Conservation (phyloP, 2,329 filamentous ascomycete species). For the Colletotrichum sansevieriae region DNA sequence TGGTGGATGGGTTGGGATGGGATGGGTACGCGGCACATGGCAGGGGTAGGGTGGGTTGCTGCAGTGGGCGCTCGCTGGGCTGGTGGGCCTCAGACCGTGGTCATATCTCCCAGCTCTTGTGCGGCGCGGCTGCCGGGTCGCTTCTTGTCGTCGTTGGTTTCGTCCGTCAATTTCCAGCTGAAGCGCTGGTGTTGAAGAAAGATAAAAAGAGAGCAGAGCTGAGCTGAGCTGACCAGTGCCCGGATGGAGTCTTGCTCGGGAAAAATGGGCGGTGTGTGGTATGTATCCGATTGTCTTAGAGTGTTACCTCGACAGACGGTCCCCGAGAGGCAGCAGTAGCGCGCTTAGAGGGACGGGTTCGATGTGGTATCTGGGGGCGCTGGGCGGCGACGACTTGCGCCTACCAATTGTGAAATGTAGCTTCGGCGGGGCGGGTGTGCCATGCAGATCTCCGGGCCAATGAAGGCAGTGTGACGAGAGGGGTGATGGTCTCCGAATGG, state of each 20-base stretch:
- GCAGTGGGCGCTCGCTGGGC: slow-evolving; percentile 6
- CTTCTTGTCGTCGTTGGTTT: background rate
- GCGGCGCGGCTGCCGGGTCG: background rate
- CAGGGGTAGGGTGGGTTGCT: slow-evolving; percentile 39
- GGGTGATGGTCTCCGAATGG: background rate
- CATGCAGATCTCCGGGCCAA: slow-evolving; percentile 34
- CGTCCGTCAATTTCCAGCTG: background rate
- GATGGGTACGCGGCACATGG: slow-evolving; percentile 40
- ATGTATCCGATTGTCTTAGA: slow-evolving; percentile 14
- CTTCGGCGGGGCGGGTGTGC: slow-evolving; percentile 31
- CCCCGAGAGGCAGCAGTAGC: slow-evolving; percentile 5
- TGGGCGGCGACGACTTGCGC: slow-evolving; percentile 10
- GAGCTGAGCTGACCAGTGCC: background rate
- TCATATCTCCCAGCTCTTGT: slow-evolving; percentile 17
- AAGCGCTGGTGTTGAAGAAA: background rate
- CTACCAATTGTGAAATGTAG: slow-evolving; percentile 21
- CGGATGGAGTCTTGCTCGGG: slow-evolving; percentile 20
- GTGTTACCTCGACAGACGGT: background rate
- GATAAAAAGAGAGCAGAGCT: background rate
- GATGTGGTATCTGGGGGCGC: slow-evolving; percentile 13
- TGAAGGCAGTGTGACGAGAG: slow-evolving; percentile 29
- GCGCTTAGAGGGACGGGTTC: slow-evolving; percentile 27
- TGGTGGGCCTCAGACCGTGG: slow-evolving; percentile 33
- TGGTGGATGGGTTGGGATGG: slow-evolving; percentile 30
- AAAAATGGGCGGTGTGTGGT: background rate